Evolutionary conservation across 345 rosid genomes (phyloP).

Genomic region (Populus euphratica): DNA sequence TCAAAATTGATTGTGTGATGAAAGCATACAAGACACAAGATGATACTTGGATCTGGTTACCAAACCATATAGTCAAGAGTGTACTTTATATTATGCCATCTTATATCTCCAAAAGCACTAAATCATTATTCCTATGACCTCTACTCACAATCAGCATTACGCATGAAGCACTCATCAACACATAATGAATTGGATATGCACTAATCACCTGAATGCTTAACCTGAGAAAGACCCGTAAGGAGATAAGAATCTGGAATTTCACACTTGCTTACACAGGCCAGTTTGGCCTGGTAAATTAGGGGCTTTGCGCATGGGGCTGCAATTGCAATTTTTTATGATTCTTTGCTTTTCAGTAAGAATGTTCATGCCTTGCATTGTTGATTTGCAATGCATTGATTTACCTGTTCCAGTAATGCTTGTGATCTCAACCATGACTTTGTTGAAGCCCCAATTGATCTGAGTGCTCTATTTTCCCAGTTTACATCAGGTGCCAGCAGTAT

Average conservation of each 20-base stretch:
- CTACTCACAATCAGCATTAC: not conserved
- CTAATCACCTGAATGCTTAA: not conserved
- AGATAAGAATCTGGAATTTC: not conserved
- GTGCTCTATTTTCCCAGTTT: constrained; percentile 32
- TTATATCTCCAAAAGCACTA: not conserved
- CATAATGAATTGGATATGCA: not conserved
- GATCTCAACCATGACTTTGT: not conserved
- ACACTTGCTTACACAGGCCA: not conserved
- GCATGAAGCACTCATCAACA: not conserved
- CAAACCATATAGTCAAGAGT: not conserved
- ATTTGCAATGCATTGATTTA: not conserved
- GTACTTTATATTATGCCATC: not conserved
- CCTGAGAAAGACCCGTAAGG: not conserved
- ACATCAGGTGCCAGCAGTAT: constrained; percentile 94
- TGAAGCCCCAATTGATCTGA: constrained; percentile 8
- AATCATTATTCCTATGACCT: not conserved
- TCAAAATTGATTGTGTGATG: not conserved
- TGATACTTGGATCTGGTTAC: not conserved
- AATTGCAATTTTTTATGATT: not conserved
- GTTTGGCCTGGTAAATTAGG: not conserved
- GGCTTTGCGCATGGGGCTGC: not conserved
- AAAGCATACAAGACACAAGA: not conserved
- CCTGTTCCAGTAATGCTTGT: not conserved
- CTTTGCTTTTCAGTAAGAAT: not conserved
- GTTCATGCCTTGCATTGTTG: not conserved